phyloP scores from a whole-genome alignment of 805 yeast genomes.

The Candida easanensis region DNA sequence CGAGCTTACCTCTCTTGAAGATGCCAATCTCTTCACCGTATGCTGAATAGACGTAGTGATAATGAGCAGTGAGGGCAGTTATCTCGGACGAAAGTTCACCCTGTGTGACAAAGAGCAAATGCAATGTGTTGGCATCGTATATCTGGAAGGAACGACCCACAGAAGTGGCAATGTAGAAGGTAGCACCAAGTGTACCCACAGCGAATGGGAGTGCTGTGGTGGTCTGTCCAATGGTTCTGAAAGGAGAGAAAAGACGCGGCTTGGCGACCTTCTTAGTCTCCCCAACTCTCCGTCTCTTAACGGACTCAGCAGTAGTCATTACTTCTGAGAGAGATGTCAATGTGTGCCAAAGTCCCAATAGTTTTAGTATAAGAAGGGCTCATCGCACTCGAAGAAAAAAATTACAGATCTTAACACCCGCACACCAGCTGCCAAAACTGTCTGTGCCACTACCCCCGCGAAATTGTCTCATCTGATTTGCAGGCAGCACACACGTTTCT shows the following conservation, averaged over 20 bases:
- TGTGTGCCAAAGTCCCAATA: too few relatives aligned
- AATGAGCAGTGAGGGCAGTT: slow-evolving; percentile 71
- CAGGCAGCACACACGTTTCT: slow-evolving; percentile 4
- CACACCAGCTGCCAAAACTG: slow-evolving; percentile 2
- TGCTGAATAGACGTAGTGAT: slow-evolving; percentile 79
- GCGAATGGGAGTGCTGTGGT: slow-evolving; percentile 84
- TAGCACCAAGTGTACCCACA: slow-evolving; percentile 81
- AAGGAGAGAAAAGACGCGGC: slow-evolving; percentile 78
- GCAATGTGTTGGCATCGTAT: slow-evolving; percentile 85
- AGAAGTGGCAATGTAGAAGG: slow-evolving; percentile 83
- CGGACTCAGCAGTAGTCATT: slow-evolving; percentile 12
- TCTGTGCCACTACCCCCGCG: not conserved
- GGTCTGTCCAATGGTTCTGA: slow-evolving; percentile 88
- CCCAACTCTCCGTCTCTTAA: slow-evolving; percentile 20
- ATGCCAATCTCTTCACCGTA: slow-evolving; percentile 71
- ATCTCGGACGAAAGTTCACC: slow-evolving; percentile 71
- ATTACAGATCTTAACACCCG: not conserved
- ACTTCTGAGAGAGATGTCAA: too few relatives aligned
- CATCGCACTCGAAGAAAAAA: not conserved
- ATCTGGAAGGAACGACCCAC: slow-evolving; percentile 91
- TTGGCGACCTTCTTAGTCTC: slow-evolving; percentile 8
- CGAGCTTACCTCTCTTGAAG: slow-evolving; percentile 75
- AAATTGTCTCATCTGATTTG: too few relatives aligned
- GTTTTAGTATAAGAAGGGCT: not conserved
- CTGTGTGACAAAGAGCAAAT: slow-evolving; percentile 80